Conservation (phyloP, 768 basidiomycete genomes). For the Kwoniella bestiolae region DNA sequence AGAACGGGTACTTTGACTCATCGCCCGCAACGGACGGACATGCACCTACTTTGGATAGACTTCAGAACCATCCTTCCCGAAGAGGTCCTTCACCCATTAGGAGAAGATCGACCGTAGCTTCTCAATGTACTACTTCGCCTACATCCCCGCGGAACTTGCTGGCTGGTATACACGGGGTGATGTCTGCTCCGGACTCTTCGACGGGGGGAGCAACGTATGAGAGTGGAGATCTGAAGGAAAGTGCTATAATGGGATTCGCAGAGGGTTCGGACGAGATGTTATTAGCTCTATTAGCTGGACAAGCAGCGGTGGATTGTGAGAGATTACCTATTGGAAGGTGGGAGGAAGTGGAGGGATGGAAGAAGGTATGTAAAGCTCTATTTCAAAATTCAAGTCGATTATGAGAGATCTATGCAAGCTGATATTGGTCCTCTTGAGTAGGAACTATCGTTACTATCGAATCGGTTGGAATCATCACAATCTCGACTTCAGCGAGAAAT, state of each 20-base stretch:
- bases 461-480: slow-evolving; percentile 47
- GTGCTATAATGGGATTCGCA: slow-evolving; percentile 24
- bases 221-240: slow-evolving; percentile 11
- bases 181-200: slow-evolving; percentile 13
- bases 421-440: slow-evolving; percentile 3
- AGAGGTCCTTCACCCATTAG: slow-evolving; percentile 15
- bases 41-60: slow-evolving; percentile 9
- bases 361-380: slow-evolving; percentile 63
- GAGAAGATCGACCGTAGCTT: slow-evolving; percentile 6
- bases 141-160: slow-evolving; percentile 2
- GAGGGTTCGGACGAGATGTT: slow-evolving; percentile 72
- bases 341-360: slow-evolving; percentile 72
- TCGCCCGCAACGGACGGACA: slow-evolving; percentile 22
- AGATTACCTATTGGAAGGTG: slow-evolving; percentile 75
- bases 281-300: slow-evolving; percentile 85
- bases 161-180: slow-evolving; percentile 10
- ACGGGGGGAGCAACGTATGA: slow-evolving; percentile 4
- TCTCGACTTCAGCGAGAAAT: slow-evolving; percentile 56
- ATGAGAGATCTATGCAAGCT: too few species aligned
- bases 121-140: slow-evolving; percentile 9
- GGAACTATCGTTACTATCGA: slow-evolving; percentile 54
- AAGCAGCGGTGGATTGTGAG: slow-evolving; percentile 90
- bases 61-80: slow-evolving; percentile 3
- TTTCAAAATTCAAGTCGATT: too few species aligned
- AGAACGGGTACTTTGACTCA: slow-evolving; percentile 15